A percentile compares a stretch with the other conserved stretches of the same genome.
These are phyloP conservation scores for Salix dunnii DNA, from an alignment of 345 rosid species.

Conservation along the genomic window DNA sequence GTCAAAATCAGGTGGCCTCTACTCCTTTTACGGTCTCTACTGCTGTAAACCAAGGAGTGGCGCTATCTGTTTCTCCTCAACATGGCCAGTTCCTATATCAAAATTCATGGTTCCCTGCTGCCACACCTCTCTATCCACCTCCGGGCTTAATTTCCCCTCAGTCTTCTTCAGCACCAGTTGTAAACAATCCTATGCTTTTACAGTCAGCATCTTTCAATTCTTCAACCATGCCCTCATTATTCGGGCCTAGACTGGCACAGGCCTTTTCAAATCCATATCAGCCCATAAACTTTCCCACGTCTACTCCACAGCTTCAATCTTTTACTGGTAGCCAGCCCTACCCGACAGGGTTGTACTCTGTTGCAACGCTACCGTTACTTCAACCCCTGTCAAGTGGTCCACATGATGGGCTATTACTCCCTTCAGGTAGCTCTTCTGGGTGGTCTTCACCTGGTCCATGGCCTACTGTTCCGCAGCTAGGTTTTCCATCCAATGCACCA, in stretches of 20 bases:
- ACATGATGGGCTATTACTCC: conserved; percentile 27
- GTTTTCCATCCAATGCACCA: conserved; percentile 20
- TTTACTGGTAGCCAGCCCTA: conserved; percentile 41
- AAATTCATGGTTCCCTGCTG: conserved; percentile 38
- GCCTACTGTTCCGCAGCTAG: conserved; percentile 40
- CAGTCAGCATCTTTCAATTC: conserved; percentile 34
- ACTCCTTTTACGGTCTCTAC: conserved; percentile 15
- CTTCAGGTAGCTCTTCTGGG: conserved; percentile 34
- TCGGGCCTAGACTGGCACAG: conserved; percentile 48
- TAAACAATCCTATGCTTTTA: conserved; percentile 28
- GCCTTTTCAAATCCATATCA: conserved; percentile 27
- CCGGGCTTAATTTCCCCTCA: conserved; percentile 22
- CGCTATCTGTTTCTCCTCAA: conserved; percentile 34
- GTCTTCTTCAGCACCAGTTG: conserved; percentile 38
- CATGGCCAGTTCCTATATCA: conserved; percentile 52
- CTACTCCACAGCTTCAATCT: conserved; percentile 38
- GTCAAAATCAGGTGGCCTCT: conserved; percentile 31
- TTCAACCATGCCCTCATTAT: conserved; percentile 33
- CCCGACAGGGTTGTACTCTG: conserved; percentile 32
- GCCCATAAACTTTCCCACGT: conserved; percentile 39
- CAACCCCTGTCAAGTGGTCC: conserved; percentile 35
- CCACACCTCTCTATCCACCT: conserved; percentile 25
- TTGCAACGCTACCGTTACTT: conserved; percentile 35
- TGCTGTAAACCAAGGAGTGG: conserved; percentile 31
- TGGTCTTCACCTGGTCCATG: conserved; percentile 40